Conservation (phyloP, 306 rosid genomes). For the Phaseolus lunatus region DNA sequence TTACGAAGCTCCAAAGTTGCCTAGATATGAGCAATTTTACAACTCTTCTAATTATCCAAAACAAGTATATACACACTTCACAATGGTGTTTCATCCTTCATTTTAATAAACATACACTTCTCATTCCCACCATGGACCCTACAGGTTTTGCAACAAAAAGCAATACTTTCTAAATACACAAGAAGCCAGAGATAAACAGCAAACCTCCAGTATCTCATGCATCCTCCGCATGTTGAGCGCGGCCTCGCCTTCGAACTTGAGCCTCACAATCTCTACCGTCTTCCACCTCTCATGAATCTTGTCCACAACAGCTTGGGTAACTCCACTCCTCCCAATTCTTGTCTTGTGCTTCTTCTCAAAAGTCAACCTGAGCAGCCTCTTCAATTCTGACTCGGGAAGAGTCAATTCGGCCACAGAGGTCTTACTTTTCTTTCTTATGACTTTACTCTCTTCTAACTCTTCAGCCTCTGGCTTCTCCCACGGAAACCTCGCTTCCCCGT, state of each 20-base stretch:
- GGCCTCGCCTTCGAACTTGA: slow-evolving; percentile 86
- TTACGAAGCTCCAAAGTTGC: slow-evolving; percentile 9
- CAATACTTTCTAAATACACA: slow-evolving; percentile 17
- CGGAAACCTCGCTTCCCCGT: slow-evolving; percentile 83
- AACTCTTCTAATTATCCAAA: slow-evolving; percentile 15
- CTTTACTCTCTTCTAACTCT: slow-evolving; percentile 49
- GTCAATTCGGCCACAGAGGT: slow-evolving; percentile 84
- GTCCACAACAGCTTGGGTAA: slow-evolving; percentile 85
- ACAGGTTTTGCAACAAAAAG: slow-evolving; percentile 11
- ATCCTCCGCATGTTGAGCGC: slow-evolving; percentile 96
- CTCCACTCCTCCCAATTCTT: slow-evolving; percentile 86
- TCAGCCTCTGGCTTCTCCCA: slow-evolving; percentile 83
- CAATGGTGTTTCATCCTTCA: neutral
- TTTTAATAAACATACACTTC: neutral
- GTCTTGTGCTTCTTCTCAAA: slow-evolving; percentile 96
- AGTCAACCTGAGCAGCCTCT: slow-evolving; percentile 79
- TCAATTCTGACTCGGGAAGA: slow-evolving; percentile 89
- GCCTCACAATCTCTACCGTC: slow-evolving; percentile 81
- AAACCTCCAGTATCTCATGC: slow-evolving; percentile 97
- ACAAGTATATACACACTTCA: neutral
- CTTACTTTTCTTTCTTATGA: slow-evolving; percentile 56
- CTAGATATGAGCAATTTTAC: neutral
- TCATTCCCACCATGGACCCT: slow-evolving; percentile 1
- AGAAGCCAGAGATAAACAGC: slow-evolving; percentile 44
- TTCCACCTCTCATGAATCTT: slow-evolving; percentile 92